A percentile compares a stretch with the other conserved stretches of the same genome.
These are phyloP conservation scores for Trichoderma citrinoviride DNA, from an alignment of 2,329 filamentous ascomycete genomes.

Conservation along the genomic window DNA sequence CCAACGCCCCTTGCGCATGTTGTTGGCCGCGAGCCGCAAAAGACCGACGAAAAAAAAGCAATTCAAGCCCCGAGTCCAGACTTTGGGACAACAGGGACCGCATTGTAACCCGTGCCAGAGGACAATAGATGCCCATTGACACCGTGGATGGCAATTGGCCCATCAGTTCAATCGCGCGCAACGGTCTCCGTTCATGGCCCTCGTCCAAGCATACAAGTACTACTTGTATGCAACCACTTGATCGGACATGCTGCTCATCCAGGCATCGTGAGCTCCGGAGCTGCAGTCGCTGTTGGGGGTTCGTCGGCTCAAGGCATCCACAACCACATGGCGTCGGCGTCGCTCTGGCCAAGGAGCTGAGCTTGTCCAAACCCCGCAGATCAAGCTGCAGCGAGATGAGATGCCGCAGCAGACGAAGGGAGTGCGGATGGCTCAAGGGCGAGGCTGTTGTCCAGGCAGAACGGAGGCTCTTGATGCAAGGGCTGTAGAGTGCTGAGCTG, in stretches of 20 bases:
- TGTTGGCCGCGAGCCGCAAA: constrained; percentile 7
- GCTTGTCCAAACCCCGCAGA: constrained; percentile 16
- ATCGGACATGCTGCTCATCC: background rate
- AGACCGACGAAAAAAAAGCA: background rate
- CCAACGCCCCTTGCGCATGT: background rate
- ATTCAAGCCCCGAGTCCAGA: background rate
- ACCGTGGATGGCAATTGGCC: background rate
- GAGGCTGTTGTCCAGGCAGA: background rate
- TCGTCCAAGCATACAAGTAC: background rate
- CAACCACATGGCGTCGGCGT: constrained; percentile 11
- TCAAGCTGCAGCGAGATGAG: constrained; percentile 13
- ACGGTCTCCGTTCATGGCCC: background rate
- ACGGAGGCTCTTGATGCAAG: constrained; percentile 2
- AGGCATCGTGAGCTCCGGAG: background rate
- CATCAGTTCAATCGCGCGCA: background rate
- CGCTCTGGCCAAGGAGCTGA: background rate
- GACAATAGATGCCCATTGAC: background rate
- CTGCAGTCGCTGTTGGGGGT: background rate
- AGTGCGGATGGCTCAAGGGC: background rate
- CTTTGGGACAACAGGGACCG: background rate
- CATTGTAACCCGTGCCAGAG: background rate
- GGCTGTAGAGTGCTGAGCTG: constrained; percentile 8
- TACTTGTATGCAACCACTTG: constrained; percentile 11
- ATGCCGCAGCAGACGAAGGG: background rate
- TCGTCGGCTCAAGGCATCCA: constrained; percentile 2